A percentile compares a stretch with the other conserved stretches of the same genome.
Evolutionary conservation across 805 yeast species (phyloP).

Genomic region (Candida chauliodis): DNA sequence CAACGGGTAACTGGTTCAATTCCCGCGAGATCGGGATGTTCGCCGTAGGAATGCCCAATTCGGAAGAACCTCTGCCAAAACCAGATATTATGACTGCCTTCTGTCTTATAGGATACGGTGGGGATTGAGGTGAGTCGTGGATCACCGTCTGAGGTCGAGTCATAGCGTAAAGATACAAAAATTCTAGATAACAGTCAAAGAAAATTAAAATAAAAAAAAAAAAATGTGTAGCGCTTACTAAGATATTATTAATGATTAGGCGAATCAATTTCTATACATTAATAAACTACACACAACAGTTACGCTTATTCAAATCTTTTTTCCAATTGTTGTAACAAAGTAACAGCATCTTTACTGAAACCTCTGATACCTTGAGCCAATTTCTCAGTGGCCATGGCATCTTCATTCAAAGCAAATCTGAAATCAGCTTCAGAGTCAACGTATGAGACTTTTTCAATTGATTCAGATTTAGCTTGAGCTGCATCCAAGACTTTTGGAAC

Average conservation of each 20-base stretch:
- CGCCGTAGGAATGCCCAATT: conserved; percentile 94
- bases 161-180: conserved; percentile 16
- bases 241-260: conserved; percentile 1
- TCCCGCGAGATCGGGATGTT: conserved; percentile 63
- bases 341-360: conserved; percentile 88
- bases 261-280: not conserved
- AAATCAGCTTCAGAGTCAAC: conserved; percentile 83
- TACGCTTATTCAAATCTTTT: conserved; percentile 41
- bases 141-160: conserved; percentile 44
- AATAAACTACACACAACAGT: too few species aligned
- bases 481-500: conserved; percentile 84
- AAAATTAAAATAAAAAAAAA: not conserved
- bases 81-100: conserved; percentile 64
- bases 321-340: conserved; percentile 67
- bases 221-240: too few species aligned
- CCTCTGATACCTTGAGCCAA: conserved; percentile 96
- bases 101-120: conserved; percentile 36
- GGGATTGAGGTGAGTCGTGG: conserved; percentile 36
- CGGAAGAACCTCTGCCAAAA: conserved; percentile 93
- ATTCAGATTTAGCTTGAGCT: conserved; percentile 49
- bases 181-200: not conserved
- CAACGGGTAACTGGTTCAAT: conserved; percentile 51
- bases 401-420: conserved; percentile 91
- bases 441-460: conserved; percentile 68
- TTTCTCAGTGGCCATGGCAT: conserved; percentile 98